Evolutionary conservation across 257 asterid genomes (phyloP), one percentile per base, ranked within the genome.

Genomic region (Salvia splendens): DNA sequence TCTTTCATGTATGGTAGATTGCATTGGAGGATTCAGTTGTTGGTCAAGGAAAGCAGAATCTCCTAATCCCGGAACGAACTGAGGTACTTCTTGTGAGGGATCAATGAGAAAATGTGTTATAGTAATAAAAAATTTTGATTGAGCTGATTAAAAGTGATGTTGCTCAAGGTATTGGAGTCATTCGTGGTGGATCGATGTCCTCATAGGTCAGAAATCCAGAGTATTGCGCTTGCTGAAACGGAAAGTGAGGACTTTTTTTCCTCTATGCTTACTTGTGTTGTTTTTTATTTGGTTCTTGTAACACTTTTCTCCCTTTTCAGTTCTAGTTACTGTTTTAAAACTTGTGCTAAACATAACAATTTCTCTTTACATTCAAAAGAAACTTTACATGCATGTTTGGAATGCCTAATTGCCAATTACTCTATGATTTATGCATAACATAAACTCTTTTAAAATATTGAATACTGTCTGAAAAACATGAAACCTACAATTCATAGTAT

Each of bases 141-240:
- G 36, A 54, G 57, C 79, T 71, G 45, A 75, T 52, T 12, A 48
- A 64, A 6, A 66, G 53, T 32, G 48, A 52, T 73, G 61, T 77
- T 20, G 17, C 71, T 81, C 82, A 80, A 92, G 97, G 94, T 90
- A 53, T 45, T 90, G 82, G 92, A 86, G 15, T 79, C 90, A 8
- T 83, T 87, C 8, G 24, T 78, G 78, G 85, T 93, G 74, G 82
- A 79, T 16, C 87, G 81, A 46, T 89, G 98, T 76, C 96, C 96
- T 17, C 99, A 93, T 74, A 89, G 91, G 14, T 79, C 84, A 4
- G 97, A 93, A 76, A 87, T 93, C 69, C 98, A 93, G 79, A 86
- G 97, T 64, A 76, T 90, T 17, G 87, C 70, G 73, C 87, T 85
- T 71, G 87, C 89, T 53, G 87, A 83, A 77, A 77, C 80, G 53